Base-by-base conservation (phyloP, 352 stramenopile species). In the Phytophthora sojae region DNA sequence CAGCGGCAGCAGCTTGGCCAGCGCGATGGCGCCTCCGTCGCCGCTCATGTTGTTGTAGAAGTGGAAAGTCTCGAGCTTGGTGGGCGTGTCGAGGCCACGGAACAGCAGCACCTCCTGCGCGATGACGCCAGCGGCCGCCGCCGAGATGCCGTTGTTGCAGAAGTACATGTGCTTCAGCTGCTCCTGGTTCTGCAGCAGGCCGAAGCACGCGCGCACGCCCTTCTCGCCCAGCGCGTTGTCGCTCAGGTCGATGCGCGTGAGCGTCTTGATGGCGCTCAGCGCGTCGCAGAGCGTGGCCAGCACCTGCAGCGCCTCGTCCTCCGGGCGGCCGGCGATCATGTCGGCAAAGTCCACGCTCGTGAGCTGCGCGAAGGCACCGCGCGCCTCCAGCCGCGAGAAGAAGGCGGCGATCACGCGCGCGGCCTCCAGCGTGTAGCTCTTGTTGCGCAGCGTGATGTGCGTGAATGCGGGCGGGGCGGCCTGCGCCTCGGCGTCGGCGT, bases 1-100 rank as follows among this genome's bases (percentile, higher is more conserved):
- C n/a, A 92, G 73, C 47, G 89, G 85, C 55, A 99, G 72, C 63
- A 99, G 82, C 67, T 89, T 83, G 26, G 89, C 90, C 29, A 98
- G 77, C 45, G 94, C 94, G 35, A 89, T 88, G 37, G 92, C 95
- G 17, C 96, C 96, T n/a, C 87, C 92, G 58, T 98, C 90, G 26
- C 95, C 97, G 70, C 92, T 98, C 96, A 99, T 99, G 76, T 99
- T 99, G 79, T 99, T 99, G 86, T 98, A 98, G 61, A 99, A 99
- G 77, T 99, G 95, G 71, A 99, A 94, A 29, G 80, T 96, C 63
- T 95, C 79, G 64, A 98, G 88, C 74, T 92, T 93, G 29, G 91
- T 97, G 3, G 88, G 86, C 7, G 70, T 77, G 62, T 89, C 81
- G 0, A 59, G 57, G 23, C 85, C 86, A 21, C 86, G 81, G 76